A percentile compares a stretch with the other conserved stretches of the same genome.
phyloP scores from a whole-genome alignment of 2,329 filamentous ascomycete species.

The Karstenula rhodostoma region DNA sequence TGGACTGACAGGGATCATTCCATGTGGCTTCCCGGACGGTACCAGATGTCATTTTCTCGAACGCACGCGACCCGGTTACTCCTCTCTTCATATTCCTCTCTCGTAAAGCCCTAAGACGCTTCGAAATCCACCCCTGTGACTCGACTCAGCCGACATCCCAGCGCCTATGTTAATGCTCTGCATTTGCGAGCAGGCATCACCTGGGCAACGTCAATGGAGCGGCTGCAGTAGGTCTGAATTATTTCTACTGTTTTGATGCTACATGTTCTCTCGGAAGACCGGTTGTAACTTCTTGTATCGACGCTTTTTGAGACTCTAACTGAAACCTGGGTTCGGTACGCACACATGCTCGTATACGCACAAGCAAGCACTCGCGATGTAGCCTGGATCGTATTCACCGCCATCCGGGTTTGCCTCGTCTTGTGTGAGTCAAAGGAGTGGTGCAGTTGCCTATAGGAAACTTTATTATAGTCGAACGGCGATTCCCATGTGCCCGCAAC shows the following conservation, averaged over 20 bases:
- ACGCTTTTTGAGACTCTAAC: background rate
- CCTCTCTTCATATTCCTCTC: background rate
- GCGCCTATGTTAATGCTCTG: background rate
- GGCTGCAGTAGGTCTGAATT: background rate
- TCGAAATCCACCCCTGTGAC: background rate
- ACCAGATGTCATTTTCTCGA: background rate
- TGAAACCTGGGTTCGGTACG: conserved; percentile 7
- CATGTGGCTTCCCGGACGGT: background rate
- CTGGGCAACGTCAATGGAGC: background rate
- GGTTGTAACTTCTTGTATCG: background rate
- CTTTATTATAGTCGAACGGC: background rate
- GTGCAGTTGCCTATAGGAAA: conserved; percentile 1
- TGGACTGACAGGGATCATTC: conserved; percentile 5
- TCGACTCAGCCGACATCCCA: background rate
- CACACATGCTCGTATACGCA: conserved; percentile 9
- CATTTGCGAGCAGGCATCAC: background rate
- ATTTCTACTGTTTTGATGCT: background rate
- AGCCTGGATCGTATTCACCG: conserved; percentile 11
- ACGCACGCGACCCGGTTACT: background rate
- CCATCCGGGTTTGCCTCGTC: conserved; percentile 14
- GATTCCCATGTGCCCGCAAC: conserved; percentile 1
- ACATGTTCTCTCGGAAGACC: background rate
- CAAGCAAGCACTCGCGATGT: conserved; percentile 7
- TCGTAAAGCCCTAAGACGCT: background rate
- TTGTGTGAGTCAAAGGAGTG: background rate